Conservation (phyloP, 2,329 filamentous ascomycete genomes). For the Meredithiella fracta region DNA sequence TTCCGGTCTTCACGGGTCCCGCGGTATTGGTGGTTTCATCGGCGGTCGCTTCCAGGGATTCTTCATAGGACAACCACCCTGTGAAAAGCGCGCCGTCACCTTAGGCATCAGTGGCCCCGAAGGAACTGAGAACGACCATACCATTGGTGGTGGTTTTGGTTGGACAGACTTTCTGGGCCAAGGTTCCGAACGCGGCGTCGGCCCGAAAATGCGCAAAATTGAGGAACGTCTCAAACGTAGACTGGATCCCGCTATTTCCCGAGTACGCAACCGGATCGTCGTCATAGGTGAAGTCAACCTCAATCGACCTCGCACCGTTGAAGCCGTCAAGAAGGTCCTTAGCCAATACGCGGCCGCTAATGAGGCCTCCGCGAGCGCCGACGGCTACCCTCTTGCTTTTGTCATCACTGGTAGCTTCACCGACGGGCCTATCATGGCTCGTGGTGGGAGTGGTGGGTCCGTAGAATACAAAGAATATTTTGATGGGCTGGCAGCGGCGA, state of each 20-base stretch:
- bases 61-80: conserved; percentile 80
- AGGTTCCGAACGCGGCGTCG: conserved; percentile 73
- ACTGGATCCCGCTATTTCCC: conserved; percentile 21
- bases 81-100: conserved; percentile 66
- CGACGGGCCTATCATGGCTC: conserved; percentile 45
- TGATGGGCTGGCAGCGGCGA: conserved; percentile 64
- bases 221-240: conserved; percentile 49
- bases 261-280: conserved; percentile 40
- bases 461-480: conserved; percentile 97
- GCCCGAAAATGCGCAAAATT: conserved; percentile 65
- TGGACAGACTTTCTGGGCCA: conserved; percentile 95
- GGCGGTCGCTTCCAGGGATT: conserved; percentile 86
- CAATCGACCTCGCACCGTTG: conserved; percentile 64
- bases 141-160: conserved; percentile 68
- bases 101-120: conserved; percentile 52
- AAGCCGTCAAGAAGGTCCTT: conserved; percentile 67
- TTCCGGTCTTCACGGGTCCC: conserved; percentile 55
- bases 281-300: conserved; percentile 75
- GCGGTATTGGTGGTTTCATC: conserved; percentile 74
- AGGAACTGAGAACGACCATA: conserved; percentile 37
- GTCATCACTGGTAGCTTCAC: conserved; percentile 76
- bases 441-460: conserved; percentile 52
- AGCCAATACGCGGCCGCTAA: conserved; percentile 52
- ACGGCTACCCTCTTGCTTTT: conserved; percentile 58
- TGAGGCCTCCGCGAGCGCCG: conserved; percentile 41